phyloP scores from a whole-genome alignment of 345 rosid species.

The Noccaea bulbosa region DNA sequence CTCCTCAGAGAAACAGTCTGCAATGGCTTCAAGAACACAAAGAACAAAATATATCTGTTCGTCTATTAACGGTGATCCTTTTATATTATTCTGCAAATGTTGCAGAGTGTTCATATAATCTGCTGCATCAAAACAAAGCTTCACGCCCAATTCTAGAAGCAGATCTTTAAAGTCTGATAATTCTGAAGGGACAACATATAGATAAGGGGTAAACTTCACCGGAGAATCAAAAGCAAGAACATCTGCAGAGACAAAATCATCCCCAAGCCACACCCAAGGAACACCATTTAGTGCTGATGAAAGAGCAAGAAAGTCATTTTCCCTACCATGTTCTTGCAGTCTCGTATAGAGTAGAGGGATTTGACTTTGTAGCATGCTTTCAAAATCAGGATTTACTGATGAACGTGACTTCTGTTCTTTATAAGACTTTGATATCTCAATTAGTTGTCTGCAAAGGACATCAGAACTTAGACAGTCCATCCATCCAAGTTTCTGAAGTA shows the following conservation, averaged over 20 bases:
- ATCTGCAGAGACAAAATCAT: constrained; percentile 76
- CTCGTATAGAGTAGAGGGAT: constrained; percentile 65
- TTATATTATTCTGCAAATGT: constrained; percentile 64
- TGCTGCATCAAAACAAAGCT: constrained; percentile 74
- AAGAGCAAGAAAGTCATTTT: constrained; percentile 60
- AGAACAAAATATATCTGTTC: constrained; percentile 79
- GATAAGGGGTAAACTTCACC: constrained; percentile 87
- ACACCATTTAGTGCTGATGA: constrained; percentile 69
- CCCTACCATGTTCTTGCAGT: constrained; percentile 65
- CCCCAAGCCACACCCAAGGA: constrained; percentile 96
- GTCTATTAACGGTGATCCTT: constrained; percentile 60
- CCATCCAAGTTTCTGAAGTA: constrained; percentile 89
- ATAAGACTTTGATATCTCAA: constrained; percentile 72
- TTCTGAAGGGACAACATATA: constrained; percentile 97
- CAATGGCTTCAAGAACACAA: constrained; percentile 85
- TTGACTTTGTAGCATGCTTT: constrained; percentile 63
- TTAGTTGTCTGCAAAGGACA: constrained; percentile 66
- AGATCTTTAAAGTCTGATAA: constrained; percentile 75
- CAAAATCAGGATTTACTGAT: constrained; percentile 53
- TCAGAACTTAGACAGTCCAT: constrained; percentile 54
- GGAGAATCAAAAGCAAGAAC: constrained; percentile 98
- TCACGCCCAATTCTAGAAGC: constrained; percentile 82
- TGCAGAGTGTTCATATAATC: constrained; percentile 81
- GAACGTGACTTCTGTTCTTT: constrained; percentile 59
- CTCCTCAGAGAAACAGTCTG: constrained; percentile 64